Conservation (phyloP, 345 rosid species). For the Euphorbia tirucalli region DNA sequence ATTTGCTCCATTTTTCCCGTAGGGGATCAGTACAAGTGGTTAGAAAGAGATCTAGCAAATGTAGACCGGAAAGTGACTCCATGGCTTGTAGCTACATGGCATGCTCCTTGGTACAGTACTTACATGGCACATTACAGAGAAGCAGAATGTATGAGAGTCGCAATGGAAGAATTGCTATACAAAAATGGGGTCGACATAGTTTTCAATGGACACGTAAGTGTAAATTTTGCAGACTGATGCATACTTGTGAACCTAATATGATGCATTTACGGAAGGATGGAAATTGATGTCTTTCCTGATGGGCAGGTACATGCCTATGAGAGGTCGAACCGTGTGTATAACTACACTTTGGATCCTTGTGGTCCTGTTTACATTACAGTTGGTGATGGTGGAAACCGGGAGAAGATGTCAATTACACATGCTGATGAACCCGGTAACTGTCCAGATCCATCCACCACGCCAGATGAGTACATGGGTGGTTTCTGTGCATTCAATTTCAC, state of each 20-base stretch:
- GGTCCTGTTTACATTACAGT: constrained; percentile 70
- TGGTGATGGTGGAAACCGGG: constrained; percentile 80
- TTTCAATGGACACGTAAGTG: constrained; percentile 76
- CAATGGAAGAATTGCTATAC: constrained; percentile 74
- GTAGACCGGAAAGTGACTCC: constrained; percentile 71
- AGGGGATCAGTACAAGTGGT: constrained; percentile 85
- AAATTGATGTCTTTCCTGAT: not conserved
- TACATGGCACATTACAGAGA: constrained; percentile 74
- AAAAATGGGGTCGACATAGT: constrained; percentile 58
- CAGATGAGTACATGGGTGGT: constrained; percentile 51
- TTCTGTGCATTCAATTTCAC: constrained; percentile 81
- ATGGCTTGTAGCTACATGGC: constrained; percentile 89
- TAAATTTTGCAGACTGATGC: not conserved
- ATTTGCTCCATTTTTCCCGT: constrained; percentile 17
- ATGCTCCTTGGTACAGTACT: constrained; percentile 86
- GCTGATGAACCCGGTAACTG: constrained; percentile 90
- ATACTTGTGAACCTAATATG: not conserved
- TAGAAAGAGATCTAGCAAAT: constrained; percentile 56
- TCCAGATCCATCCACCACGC: constrained; percentile 56
- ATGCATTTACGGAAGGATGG: not conserved
- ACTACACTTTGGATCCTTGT: constrained; percentile 76
- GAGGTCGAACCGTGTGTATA: constrained; percentile 85
- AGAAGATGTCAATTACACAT: constrained; percentile 57
- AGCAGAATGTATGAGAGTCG: constrained; percentile 83
- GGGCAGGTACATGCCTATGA: constrained; percentile 87